Conservation (phyloP, 2,329 filamentous ascomycete species). For the Pyrenophora teres region DNA sequence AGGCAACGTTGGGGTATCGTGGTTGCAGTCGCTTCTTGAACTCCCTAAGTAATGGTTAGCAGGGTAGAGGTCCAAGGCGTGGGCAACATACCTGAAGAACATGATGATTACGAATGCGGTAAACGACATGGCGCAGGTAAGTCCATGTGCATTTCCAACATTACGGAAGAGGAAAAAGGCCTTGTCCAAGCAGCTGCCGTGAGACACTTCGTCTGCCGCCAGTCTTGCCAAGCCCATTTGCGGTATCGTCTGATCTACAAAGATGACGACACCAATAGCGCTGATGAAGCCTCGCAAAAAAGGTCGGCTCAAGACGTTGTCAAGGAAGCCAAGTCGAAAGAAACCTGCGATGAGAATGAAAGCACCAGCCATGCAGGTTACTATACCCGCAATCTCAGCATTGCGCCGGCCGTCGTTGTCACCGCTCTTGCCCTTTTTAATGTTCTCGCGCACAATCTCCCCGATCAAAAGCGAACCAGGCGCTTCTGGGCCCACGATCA, state of each 20-base stretch:
- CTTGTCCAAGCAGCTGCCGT: conserved; percentile 87
- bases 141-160: conserved; percentile 66
- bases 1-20: conserved; percentile 78
- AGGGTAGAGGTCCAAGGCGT: not conserved
- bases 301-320: conserved; percentile 89
- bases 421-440: conserved; percentile 67
- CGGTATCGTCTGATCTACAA: conserved; percentile 91
- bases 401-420: conserved; percentile 73
- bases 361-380: conserved; percentile 83
- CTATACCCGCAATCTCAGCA: conserved; percentile 82
- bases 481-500: conserved; percentile 94
- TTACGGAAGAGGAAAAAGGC: conserved; percentile 77
- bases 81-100: conserved; percentile 70
- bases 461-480: conserved; percentile 90
- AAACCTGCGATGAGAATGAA: conserved; percentile 88
- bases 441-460: conserved; percentile 78
- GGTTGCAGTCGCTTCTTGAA: conserved; percentile 81
- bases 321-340: conserved; percentile 85
- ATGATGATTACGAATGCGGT: conserved; percentile 87
- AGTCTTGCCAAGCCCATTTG: conserved; percentile 76
- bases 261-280: conserved; percentile 93
- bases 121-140: conserved; percentile 77
- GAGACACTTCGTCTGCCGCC: conserved; percentile 72
- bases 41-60: conserved; percentile 59
- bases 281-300: conserved; percentile 96